Base-by-base conservation (phyloP, 352 stramenopile genomes). In the Pythium oligandrum region DNA sequence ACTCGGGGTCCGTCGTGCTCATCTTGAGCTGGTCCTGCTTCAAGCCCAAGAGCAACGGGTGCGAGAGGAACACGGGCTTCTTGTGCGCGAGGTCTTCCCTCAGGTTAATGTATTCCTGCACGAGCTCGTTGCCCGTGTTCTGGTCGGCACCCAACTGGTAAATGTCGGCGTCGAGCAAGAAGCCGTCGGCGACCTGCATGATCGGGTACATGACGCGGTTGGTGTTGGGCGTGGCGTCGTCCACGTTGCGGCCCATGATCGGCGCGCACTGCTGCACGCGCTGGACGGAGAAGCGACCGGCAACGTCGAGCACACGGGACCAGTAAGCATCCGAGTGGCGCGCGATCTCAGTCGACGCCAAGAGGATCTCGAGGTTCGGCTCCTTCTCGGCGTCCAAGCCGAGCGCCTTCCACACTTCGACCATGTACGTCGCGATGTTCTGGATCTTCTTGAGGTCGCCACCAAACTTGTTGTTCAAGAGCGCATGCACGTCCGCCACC, bases 391-490 rank as follows among this genome's bases (percentile, higher is more conserved):
- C 74, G 70, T 99, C 87, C 81, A 99, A 98, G 1, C 97, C 97
- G 34, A 97, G 90, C 48, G 96, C 97, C 67, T 98, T 98, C 97
- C 97, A 99, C 31, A 99, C 97, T 61, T 99, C 95, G 47, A 99
- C 95, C 70, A 99, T 96, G 80, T 99, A 99, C 35, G 88, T 65
- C 17, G 79, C 86, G 26, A 98, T 87, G 38, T 69, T 93, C 56
- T 91, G 80, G 57, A 99, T 98, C 78, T 99, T 99, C 64, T 97
- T 95, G 6, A 98, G 72, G 71, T 99, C 96, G 47, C 96, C 96
- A 51, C 95, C 96, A 80, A 99, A 98, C 78, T 99, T 99, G 80
- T 99, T 98, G 75, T 99, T 99, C 73, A 99, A 96, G 57, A 99
- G 78, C 30, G 97, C 97, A 78, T 99, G 98, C 83, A 96, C 97